phyloP scores from a whole-genome alignment of 768 basidiomycete genomes.

The Naganishia vaughanmartiniae region DNA sequence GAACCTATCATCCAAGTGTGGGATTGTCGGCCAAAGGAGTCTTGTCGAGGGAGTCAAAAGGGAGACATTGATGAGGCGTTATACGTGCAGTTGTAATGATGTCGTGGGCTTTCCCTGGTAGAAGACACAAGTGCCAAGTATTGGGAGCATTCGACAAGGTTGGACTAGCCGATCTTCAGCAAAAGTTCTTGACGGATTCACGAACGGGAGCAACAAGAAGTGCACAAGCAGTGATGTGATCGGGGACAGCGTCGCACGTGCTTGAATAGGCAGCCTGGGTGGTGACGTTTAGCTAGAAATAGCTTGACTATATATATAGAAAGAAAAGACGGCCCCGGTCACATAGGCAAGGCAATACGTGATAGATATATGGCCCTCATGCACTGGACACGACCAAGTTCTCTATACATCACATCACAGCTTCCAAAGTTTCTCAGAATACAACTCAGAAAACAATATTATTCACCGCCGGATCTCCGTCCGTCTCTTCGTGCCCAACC shows the following conservation, averaged over 20 bases:
- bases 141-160: no score
- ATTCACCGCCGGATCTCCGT: not conserved
- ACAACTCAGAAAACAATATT: not conserved
- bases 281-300: not conserved
- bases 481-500: no score
- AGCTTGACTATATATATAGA: not conserved
- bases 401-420: not conserved
- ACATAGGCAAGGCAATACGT: not conserved
- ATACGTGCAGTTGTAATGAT: not conserved
- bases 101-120: no score
- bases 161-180: not conserved
- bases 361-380: not conserved
- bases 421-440: not conserved
- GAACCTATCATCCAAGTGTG: slow-evolving; percentile 19
- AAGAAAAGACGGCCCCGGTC: not conserved
- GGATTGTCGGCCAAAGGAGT: not conserved
- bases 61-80: not conserved
- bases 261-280: no score
- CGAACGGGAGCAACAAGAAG: no score
- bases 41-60: slow-evolving; percentile 15
- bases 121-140: no score
- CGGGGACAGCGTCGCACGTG: no score
- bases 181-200: not conserved
- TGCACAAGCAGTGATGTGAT: no score
- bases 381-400: not conserved